Conservation (phyloP, 139 green algal genomes). For the Chlamydomonas incerta region DNA sequence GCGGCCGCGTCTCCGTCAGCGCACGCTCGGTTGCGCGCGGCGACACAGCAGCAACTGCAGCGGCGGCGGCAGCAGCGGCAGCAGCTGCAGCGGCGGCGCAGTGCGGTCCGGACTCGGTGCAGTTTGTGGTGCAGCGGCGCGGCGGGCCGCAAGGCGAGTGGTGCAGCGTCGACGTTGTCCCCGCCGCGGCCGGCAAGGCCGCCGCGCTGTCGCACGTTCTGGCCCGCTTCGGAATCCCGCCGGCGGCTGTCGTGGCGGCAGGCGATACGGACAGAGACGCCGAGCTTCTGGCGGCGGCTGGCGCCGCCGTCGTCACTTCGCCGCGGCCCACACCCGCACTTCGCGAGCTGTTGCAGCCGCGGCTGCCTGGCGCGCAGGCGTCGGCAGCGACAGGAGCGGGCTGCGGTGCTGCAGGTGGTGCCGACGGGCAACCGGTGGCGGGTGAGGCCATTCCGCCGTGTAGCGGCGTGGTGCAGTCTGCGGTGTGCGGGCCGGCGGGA, state of each 20-base stretch:
- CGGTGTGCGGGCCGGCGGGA: not conserved
- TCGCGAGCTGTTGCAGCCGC: not conserved
- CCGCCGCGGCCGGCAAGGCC: conserved; percentile 14
- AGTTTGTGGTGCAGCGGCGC: conserved; percentile 1
- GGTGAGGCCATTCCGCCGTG: not conserved
- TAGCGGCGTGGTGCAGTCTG: not conserved
- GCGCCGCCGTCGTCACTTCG: not conserved
- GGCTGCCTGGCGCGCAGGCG: not conserved
- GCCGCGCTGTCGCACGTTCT: conserved; percentile 13
- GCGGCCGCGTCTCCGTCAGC: not conserved
- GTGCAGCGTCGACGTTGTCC: conserved; percentile 20
- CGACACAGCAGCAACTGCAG: not conserved
- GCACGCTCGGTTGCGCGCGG: no score
- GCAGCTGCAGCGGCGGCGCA: not conserved
- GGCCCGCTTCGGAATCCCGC: not conserved
- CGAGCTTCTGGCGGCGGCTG: conserved; percentile 3
- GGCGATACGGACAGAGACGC: conserved; percentile 22
- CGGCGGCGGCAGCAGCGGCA: not conserved
- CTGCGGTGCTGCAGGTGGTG: not conserved
- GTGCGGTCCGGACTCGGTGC: not conserved
- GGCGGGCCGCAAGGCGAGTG: not conserved
- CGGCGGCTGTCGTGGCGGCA: conserved; percentile 15
- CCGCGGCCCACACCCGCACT: conserved; percentile 6
- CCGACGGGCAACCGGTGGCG: not conserved
- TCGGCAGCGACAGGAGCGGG: not conserved